Conservation (phyloP, 768 basidiomycete genomes). For the Tylopilus cervinicoccineus region DNA sequence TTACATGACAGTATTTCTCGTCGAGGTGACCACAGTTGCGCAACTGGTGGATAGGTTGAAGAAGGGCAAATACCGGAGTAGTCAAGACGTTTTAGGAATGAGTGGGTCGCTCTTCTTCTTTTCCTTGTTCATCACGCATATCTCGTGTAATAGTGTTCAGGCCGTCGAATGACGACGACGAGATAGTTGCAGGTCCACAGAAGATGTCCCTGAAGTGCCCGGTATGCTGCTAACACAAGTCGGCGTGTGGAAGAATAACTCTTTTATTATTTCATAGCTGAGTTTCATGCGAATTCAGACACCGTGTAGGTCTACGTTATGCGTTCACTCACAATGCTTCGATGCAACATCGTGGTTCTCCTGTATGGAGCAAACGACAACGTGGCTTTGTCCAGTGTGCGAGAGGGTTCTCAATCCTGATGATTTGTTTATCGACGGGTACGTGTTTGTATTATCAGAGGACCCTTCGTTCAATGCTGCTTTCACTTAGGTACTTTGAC, state of each 20-base stretch:
- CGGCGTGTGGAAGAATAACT: background rate
- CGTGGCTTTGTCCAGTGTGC: slow-evolving; percentile 94
- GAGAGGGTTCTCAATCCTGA: slow-evolving; percentile 71
- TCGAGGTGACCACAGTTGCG: slow-evolving; percentile 70
- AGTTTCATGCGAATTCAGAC: slow-evolving; percentile 81
- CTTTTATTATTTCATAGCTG: slow-evolving; percentile 43
- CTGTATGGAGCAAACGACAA: slow-evolving; percentile 94
- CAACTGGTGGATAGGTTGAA: slow-evolving; percentile 67
- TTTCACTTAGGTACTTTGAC: slow-evolving; percentile 71
- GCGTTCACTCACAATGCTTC: slow-evolving; percentile 92
- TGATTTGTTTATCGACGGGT: slow-evolving; percentile 93
- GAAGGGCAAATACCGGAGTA: slow-evolving; percentile 59
- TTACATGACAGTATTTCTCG: slow-evolving; percentile 79
- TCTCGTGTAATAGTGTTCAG: slow-evolving; percentile 47
- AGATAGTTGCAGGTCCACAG: slow-evolving; percentile 85
- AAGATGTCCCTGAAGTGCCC: slow-evolving; percentile 94
- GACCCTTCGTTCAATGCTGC: background rate
- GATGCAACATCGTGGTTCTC: slow-evolving; percentile 93
- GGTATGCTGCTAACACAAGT: slow-evolving; percentile 43
- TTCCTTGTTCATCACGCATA: background rate
- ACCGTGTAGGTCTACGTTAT: slow-evolving; percentile 83
- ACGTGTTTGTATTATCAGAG: slow-evolving; percentile 18
- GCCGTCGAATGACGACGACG: slow-evolving; percentile 70
- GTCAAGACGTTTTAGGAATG: slow-evolving; percentile 58
- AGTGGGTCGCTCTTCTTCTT: slow-evolving; percentile 45